phyloP scores from a whole-genome alignment of 2,329 filamentous ascomycete genomes.

The Diplocarpon rosae region DNA sequence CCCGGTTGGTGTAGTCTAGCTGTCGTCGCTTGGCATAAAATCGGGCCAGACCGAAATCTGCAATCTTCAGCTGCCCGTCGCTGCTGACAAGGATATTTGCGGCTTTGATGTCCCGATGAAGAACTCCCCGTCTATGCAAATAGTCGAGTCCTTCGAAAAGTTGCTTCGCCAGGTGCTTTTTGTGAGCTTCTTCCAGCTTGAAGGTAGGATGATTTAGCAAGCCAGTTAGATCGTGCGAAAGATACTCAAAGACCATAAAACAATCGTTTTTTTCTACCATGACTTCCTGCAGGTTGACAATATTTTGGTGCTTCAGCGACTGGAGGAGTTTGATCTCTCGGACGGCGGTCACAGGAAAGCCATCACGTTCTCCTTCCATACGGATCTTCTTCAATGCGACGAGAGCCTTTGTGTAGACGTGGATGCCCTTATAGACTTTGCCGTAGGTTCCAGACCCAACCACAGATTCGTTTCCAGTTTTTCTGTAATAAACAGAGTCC shows the following conservation, averaged over 20 bases:
- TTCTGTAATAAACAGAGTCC: conserved; percentile 86
- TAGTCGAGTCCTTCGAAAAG: conserved; percentile 92
- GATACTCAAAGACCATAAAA: conserved; percentile 99
- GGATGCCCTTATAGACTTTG: conserved; percentile 87
- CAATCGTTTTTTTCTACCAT: conserved; percentile 99
- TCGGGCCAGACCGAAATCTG: conserved; percentile 89
- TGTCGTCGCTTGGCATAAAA: conserved; percentile 91
- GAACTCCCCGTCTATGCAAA: conserved; percentile 80
- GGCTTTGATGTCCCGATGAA: conserved; percentile 96
- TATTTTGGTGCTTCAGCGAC: conserved; percentile 69
- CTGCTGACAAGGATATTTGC: conserved; percentile 94
- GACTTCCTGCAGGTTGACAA: conserved; percentile 76
- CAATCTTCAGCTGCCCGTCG: conserved; percentile 78
- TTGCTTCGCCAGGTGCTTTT: conserved; percentile 86
- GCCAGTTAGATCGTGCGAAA: conserved; percentile 91
- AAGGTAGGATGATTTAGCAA: conserved; percentile 91
- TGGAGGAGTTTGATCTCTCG: conserved; percentile 89
- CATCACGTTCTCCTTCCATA: conserved; percentile 87
- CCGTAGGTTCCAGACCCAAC: conserved; percentile 93
- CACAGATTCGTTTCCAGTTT: conserved; percentile 94
- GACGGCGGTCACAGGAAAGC: conserved; percentile 82
- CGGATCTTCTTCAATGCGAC: conserved; percentile 85
- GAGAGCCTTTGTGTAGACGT: conserved; percentile 77
- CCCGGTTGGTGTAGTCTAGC: conserved; percentile 93
- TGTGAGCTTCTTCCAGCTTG: conserved; percentile 71